Evolutionary conservation across 1,284 basidiomycete genomes (phyloP), one percentile per base, ranked within the genome.

Genomic region (Pisolithus thermaeus): DNA sequence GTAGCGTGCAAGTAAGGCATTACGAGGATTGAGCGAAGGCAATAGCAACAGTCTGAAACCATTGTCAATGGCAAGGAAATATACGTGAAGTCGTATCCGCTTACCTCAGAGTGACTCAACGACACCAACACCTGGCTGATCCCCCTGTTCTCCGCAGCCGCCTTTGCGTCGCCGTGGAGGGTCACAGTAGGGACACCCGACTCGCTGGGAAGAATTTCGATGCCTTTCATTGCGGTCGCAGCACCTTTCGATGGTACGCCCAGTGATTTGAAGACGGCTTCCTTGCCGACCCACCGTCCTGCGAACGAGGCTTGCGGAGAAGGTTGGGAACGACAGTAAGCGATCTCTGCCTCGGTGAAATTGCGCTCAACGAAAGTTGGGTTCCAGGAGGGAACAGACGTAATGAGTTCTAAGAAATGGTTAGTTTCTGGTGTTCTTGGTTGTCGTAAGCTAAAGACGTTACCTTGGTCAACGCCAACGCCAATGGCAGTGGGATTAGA

Each of bases 241-340:
- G 94, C 92, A 40, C 97, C 97, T 71, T 94, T 90, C 5, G 91
- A 94, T 20, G 84, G 75, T 39, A 95, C 87, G 32, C 91, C 90
- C 14, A 99, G 80, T n/a, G 93, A 90, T 75, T 99, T 99, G 85
- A 99, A 97, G 49, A 95, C 90, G 11, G 95, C 96, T 70, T 99
- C 97, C 71, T 98, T 99, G 46, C 93, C 95, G 45, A 85, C 91
- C 94, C 97, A 99, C 58, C 95, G 89, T 48, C 91, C 95, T 37
- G 95, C 94, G 67, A 97, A 95, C 8, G 95, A 97, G 3, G 96
- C 89, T 1, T 80, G 72, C 18, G 91, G 84, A 54, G 92, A 90
- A 0, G 97, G 86, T 63, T 97, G 93, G n/a, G 81, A 63, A 49
- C 75, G 77, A 73, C 96, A 98, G 77, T 98, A 97, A 14, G 78